Conservation (phyloP, 352 stramenopile genomes). For the Phytophthora crassamura region DNA sequence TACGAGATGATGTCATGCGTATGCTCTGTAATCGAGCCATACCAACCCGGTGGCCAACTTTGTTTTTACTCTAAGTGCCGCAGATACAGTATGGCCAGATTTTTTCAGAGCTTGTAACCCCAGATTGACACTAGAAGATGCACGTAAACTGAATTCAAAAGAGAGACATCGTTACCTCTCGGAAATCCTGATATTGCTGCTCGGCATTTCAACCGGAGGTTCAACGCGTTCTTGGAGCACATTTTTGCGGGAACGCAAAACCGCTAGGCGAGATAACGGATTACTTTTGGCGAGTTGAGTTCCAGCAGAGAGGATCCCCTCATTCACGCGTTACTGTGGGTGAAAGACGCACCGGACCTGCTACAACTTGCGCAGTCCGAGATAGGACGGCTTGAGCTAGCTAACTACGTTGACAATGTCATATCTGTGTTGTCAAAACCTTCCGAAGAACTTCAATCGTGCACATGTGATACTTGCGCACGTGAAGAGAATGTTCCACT, state of each 20-base stretch:
- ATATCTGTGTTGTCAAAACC: conserved; percentile 11
- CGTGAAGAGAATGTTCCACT: neutral
- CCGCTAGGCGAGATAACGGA: conserved; percentile 24
- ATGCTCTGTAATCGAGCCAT: too few relatives aligned
- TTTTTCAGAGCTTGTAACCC: too few relatives aligned
- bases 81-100: too few relatives aligned
- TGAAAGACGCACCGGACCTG: conserved; percentile 22
- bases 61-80: too few relatives aligned
- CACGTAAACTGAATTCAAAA: too few relatives aligned
- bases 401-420: conserved; percentile 1
- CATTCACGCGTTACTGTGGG: conserved; percentile 30
- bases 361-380: conserved; percentile 7
- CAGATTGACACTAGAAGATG: too few relatives aligned
- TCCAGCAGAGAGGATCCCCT: conserved; percentile 26
- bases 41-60: too few relatives aligned
- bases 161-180: conserved; percentile 1
- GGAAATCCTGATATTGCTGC: conserved; percentile 31
- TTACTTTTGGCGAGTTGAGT: conserved; percentile 36
- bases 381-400: neutral
- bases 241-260: neutral
- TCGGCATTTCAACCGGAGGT: conserved; percentile 28
- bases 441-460: neutral
- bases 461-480: neutral
- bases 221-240: conserved; percentile 28
- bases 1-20: too few relatives aligned